Percentiles rank a stretch among this genome's conserved stretches.
These are phyloP conservation scores for Paratinospora sagittata DNA, from an alignment of 164 flowering plant species.

Conservation along the genomic window DNA sequence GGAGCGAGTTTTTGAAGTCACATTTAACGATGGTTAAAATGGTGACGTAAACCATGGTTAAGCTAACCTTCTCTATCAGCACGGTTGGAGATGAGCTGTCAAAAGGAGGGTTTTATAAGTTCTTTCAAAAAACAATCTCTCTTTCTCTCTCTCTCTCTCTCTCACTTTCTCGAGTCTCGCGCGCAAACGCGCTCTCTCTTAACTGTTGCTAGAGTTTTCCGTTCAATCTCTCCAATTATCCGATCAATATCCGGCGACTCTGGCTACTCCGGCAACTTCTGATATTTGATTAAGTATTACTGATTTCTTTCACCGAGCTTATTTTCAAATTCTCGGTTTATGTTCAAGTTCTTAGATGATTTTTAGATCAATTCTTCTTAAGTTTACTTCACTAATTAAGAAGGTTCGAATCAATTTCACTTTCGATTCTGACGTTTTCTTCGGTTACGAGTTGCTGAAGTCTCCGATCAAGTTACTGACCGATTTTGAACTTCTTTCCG, in stretches of 20 bases:
- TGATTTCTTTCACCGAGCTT: neutral
- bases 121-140: slow-evolving; percentile 7
- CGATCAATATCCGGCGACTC: neutral
- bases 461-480: neutral
- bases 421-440: neutral
- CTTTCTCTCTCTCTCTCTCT: neutral
- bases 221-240: neutral
- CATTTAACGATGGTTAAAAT: slow-evolving; percentile 1
- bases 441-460: neutral
- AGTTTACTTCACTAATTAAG: neutral
- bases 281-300: neutral
- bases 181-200: neutral
- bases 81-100: slow-evolving; percentile 28
- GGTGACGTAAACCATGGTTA: neutral
- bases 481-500: neutral
- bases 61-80: neutral
- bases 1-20: neutral
- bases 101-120: slow-evolving; percentile 8
- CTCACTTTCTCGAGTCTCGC: neutral
- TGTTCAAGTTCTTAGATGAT: neutral
- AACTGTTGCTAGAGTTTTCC: neutral
- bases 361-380: neutral
- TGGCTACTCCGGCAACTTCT: neutral
- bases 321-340: neutral
- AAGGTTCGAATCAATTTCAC: neutral